Evolutionary conservation across 176 grass and related monocot genomes (phyloP).

Genomic region (Carex myosuroides): DNA sequence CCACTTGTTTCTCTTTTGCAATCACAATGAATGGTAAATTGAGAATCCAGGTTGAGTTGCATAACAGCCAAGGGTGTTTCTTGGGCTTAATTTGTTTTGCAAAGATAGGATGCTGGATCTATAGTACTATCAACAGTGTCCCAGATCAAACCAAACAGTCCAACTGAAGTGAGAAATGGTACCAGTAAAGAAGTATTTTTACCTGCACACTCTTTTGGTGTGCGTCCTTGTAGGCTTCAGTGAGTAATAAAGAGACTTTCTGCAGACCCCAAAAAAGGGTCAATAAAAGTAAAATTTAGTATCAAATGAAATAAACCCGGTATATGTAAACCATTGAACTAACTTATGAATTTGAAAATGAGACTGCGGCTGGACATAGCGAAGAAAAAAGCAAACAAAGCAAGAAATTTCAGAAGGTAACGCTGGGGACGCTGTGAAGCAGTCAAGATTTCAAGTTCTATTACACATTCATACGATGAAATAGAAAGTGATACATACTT

Average conservation of each 20-base stretch:
- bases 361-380: background rate
- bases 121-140: background rate
- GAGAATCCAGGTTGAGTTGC: background rate
- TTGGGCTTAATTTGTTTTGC: background rate
- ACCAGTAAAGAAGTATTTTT: constrained; percentile 4
- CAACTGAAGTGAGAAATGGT: background rate
- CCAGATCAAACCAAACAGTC: background rate
- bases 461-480: background rate
- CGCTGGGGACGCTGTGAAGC: background rate
- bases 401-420: background rate
- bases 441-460: constrained; percentile 3
- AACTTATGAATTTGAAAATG: background rate
- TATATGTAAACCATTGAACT: background rate
- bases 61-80: background rate
- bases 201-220: constrained; percentile 90
- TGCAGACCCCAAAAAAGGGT: constrained; percentile 19
- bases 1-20: background rate
- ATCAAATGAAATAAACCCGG: background rate
- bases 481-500: constrained; percentile 46
- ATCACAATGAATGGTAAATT: background rate
- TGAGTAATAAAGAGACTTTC: constrained; percentile 85
- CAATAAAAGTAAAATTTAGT: background rate
- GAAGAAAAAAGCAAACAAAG: background rate
- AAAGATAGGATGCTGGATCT: background rate
- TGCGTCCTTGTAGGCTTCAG: constrained; percentile 89